phyloP scores from a whole-genome alignment of 1,139 yeast species.

The Geotrichum candidum region DNA sequence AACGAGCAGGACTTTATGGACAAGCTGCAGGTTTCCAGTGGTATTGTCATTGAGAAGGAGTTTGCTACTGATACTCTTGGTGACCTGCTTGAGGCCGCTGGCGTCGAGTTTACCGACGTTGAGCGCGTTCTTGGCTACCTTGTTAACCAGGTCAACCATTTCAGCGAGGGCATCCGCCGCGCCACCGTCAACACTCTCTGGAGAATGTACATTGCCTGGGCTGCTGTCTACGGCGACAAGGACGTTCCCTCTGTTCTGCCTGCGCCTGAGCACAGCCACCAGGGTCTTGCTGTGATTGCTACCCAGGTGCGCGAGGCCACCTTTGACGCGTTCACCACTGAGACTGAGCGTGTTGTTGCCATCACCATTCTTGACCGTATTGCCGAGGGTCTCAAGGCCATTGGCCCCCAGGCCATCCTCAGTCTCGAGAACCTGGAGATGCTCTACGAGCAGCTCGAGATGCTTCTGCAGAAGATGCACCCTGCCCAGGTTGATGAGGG shows the following conservation, averaged over 20 bases:
- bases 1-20: constrained; percentile 49
- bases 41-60: constrained; percentile 94
- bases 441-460: constrained; percentile 64
- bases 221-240: constrained; percentile 39
- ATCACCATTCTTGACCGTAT: constrained; percentile 71
- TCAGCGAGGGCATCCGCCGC: constrained; percentile 83
- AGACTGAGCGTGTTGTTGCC: constrained; percentile 75
- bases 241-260: constrained; percentile 73
- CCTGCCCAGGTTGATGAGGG: constrained; percentile 64
- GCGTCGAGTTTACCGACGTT: constrained; percentile 72
- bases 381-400: constrained; percentile 59
- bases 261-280: constrained; percentile 32
- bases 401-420: constrained; percentile 66
- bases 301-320: constrained; percentile 63
- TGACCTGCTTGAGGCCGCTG: constrained; percentile 83
- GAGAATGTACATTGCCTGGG: constrained; percentile 73
- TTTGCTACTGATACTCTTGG: constrained; percentile 91
- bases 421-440: constrained; percentile 58
- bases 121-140: constrained; percentile 63
- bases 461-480: constrained; percentile 72
- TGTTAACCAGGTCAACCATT: constrained; percentile 70
- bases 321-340: constrained; percentile 60
- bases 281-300: constrained; percentile 51
- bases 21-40: constrained; percentile 82
- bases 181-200: constrained; percentile 78